Conservation (phyloP, 768 basidiomycete species). For the Mycena epipterygia region DNA sequence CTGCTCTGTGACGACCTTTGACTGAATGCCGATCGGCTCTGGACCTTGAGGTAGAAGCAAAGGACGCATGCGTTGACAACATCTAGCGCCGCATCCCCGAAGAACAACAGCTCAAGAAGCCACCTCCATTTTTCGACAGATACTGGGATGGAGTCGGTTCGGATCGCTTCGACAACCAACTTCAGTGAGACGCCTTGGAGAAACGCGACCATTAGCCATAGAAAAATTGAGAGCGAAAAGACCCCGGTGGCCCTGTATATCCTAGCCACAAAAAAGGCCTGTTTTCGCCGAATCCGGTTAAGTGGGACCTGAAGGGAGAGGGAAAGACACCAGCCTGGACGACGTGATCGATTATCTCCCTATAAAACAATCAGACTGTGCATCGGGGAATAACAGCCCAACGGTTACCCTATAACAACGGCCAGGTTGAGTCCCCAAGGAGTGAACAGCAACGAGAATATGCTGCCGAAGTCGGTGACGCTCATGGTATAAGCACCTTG, state of each 20-base stretch:
- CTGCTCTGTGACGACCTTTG: neutral
- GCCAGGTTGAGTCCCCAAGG: slow-evolving; percentile 28
- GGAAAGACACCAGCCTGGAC: slow-evolving; percentile 18
- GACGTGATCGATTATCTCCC: slow-evolving; percentile 22
- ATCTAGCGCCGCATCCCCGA: slow-evolving; percentile 29
- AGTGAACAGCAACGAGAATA: slow-evolving; percentile 24
- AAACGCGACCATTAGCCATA: slow-evolving; percentile 21
- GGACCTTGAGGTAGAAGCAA: slow-evolving; percentile 26
- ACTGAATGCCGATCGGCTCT: slow-evolving; percentile 26
- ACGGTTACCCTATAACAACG: slow-evolving; percentile 20
- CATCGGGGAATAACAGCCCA: neutral
- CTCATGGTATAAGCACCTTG: slow-evolving; percentile 28
- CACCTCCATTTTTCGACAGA: slow-evolving; percentile 7
- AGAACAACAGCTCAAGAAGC: slow-evolving; percentile 26
- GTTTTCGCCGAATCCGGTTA: neutral
- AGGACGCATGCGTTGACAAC: slow-evolving; percentile 27
- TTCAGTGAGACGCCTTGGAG: slow-evolving; percentile 20
- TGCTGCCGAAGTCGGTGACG: slow-evolving; percentile 30
- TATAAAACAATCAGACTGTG: neutral
- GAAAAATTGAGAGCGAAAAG: slow-evolving; percentile 19
- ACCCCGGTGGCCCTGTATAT: slow-evolving; percentile 26
- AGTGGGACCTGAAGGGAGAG: neutral
- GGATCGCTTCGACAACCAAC: slow-evolving; percentile 16
- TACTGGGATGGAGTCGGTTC: slow-evolving; percentile 11
- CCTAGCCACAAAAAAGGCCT: slow-evolving; percentile 31